These are phyloP conservation scores for Pulveroboletus sp. DNA, from an alignment of 768 basidiomycete genomes.

Conservation along the genomic window DNA sequence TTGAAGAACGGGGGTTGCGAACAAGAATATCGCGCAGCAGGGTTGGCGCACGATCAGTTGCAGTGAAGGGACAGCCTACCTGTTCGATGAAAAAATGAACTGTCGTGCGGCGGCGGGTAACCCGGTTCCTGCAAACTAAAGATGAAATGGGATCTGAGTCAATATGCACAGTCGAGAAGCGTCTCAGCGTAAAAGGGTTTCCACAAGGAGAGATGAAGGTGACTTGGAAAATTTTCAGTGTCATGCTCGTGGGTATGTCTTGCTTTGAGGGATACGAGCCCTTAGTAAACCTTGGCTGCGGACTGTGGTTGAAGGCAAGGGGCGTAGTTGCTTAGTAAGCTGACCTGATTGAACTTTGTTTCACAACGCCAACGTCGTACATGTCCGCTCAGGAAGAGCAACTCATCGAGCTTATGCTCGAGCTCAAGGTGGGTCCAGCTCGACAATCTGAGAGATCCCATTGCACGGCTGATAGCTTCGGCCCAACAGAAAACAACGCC, in stretches of 20 bases:
- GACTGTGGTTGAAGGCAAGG: neutral
- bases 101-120: too few relatives aligned
- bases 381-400: conserved; percentile 67
- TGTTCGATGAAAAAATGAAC: neutral
- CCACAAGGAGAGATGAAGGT: neutral
- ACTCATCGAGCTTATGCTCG: conserved; percentile 70
- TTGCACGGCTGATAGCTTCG: conserved; percentile 3
- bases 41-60: neutral
- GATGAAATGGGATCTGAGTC: neutral
- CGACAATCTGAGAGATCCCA: too few relatives aligned
- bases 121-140: neutral
- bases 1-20: conserved; percentile 4
- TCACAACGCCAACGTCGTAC: neutral
- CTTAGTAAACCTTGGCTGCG: too few relatives aligned
- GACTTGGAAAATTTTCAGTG: too few relatives aligned
- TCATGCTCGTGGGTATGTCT: too few relatives aligned
- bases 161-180: neutral
- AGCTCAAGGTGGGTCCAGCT: conserved; percentile 50
- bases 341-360: neutral
- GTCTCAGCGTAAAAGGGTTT: neutral
- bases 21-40: neutral
- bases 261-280: too few relatives aligned
- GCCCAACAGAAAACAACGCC: conserved; percentile 68
- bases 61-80: neutral
- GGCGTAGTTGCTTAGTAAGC: conserved; percentile 15